Percentiles rank a stretch among this genome's conserved stretches.
These are phyloP conservation scores for Leccinum barrowsii DNA, from an alignment of 768 basidiomycete species.

Conservation along the genomic window DNA sequence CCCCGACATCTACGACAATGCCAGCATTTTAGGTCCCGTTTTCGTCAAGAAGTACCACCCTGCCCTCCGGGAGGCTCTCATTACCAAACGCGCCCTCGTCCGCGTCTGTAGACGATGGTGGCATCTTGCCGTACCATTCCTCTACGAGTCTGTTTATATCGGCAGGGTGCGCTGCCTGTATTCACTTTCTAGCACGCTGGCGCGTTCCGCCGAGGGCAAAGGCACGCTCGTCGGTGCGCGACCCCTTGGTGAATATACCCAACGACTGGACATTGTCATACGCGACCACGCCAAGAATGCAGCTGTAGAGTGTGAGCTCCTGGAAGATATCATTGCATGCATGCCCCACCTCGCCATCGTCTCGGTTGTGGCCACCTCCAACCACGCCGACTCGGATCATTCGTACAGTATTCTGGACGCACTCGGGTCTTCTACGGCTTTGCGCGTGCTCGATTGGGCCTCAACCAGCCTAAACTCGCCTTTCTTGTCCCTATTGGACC, in stretches of 20 bases:
- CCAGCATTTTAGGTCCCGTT: not conserved
- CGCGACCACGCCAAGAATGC: not conserved
- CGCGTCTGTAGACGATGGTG: not conserved
- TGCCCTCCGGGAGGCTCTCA: not conserved
- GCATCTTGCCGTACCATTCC: not conserved
- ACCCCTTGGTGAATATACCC: not conserved
- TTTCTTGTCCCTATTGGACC: not conserved
- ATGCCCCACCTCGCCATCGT: not conserved
- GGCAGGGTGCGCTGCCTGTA: not conserved
- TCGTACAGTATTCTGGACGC: not conserved
- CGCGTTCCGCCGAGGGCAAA: not conserved
- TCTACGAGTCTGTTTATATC: not conserved
- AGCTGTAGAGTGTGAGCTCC: not conserved
- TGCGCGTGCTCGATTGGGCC: not conserved
- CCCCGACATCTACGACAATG: not conserved
- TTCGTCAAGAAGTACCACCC: not conserved
- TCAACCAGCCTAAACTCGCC: not conserved
- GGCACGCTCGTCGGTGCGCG: not conserved
- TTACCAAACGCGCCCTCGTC: not conserved
- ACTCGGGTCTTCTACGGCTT: not conserved
- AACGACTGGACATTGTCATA: not conserved
- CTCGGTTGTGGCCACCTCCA: not conserved
- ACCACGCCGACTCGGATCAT: not conserved
- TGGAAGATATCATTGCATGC: not conserved
- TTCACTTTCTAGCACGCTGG: not conserved